Evolutionary conservation across 495 filamentous ascomycete species (phyloP).

Genomic region (Neurospora sp.): DNA sequence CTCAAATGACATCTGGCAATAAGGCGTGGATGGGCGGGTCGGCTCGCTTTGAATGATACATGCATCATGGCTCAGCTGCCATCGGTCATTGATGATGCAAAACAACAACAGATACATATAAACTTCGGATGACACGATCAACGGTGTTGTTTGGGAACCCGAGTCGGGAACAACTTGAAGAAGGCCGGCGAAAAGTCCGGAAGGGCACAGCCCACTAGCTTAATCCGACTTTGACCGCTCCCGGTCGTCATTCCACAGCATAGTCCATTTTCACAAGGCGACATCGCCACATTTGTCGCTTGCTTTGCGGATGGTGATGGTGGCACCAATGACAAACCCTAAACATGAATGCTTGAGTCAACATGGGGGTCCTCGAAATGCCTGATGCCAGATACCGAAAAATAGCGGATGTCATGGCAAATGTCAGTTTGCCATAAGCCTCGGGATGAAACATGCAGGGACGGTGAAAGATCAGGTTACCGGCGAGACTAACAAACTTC

Average conservation of each 20-base stretch:
- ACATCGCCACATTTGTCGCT: not conserved
- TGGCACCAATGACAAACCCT: not conserved
- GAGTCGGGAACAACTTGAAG: not conserved
- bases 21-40: not conserved
- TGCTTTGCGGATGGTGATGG: not conserved
- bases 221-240: not conserved
- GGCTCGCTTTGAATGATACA: not conserved
- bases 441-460: not conserved
- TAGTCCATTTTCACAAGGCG: not conserved
- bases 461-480: not conserved
- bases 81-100: not conserved
- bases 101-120: not conserved
- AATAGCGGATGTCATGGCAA: not conserved
- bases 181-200: not conserved
- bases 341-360: not conserved
- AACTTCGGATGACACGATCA: not conserved
- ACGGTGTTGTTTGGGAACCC: not conserved
- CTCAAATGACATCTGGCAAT: not conserved
- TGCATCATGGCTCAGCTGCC: not conserved
- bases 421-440: not conserved
- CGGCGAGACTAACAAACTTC: not conserved
- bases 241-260: not conserved
- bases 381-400: not conserved
- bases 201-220: not conserved
- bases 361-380: not conserved